phyloP scores from a whole-genome alignment of 1,139 yeast species.

The Diutina neorugosa region DNA sequence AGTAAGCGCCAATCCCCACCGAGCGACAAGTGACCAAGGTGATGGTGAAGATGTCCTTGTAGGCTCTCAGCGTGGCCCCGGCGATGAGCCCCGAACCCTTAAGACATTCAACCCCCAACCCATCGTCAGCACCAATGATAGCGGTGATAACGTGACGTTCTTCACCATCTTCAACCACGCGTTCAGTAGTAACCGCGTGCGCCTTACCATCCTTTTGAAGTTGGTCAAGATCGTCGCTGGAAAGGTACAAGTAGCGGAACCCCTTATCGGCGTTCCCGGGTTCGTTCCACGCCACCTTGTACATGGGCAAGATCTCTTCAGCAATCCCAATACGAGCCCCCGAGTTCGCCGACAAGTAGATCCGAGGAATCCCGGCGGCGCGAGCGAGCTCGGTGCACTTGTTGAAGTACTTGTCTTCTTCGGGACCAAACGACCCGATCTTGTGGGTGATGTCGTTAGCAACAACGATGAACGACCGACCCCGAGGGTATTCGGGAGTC shows the following conservation, averaged over 20 bases:
- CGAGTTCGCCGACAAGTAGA: conserved; percentile 92
- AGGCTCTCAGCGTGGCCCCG: conserved; percentile 95
- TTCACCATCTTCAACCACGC: conserved; percentile 74
- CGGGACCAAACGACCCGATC: conserved; percentile 99
- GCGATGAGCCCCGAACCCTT: conserved; percentile 97
- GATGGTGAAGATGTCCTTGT: conserved; percentile 91
- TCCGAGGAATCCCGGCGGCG: conserved; percentile 83
- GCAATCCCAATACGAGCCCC: conserved; percentile 99
- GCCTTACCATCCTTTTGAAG: conserved; percentile 49
- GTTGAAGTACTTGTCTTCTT: conserved; percentile 83
- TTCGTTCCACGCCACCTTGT: conserved; percentile 89
- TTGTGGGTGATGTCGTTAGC: conserved; percentile 96
- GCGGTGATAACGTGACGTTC: conserved; percentile 71
- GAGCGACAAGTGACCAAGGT: conserved; percentile 97
- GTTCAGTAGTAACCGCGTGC: conserved; percentile 62
- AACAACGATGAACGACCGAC: conserved; percentile 83
- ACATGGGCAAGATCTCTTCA: conserved; percentile 82
- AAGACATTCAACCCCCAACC: conserved; percentile 96
- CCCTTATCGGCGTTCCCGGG: conserved; percentile 69
- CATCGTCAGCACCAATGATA: conserved; percentile 89
- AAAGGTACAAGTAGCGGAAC: conserved; percentile 76
- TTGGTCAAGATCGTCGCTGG: conserved; percentile 51
- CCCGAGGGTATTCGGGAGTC: conserved; percentile 95
- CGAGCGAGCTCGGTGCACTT: conserved; percentile 89
- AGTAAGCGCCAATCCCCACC: conserved; percentile 98